Evolutionary conservation across 1,139 yeast genomes (phyloP), one percentile per base, ranked within the genome.

Genomic region (Pichia sp.): DNA sequence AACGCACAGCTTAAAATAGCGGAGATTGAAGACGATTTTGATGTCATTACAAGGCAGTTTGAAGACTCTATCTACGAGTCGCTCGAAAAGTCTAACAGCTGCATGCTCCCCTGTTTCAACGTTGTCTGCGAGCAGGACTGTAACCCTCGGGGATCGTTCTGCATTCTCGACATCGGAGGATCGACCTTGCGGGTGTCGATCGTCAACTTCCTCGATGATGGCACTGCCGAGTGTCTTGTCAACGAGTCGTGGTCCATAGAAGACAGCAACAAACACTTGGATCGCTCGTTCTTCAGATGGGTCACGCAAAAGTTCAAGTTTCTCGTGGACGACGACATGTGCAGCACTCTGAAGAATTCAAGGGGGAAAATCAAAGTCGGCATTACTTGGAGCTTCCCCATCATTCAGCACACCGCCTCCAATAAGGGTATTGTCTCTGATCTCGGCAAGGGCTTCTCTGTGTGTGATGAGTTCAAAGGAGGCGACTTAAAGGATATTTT

Each of bases 381-480:
- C n/a, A 49, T 59, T 15, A 56, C 60, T 1, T 81, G 85, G 85
- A 78, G 83, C 5, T 81, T 81, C 64, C 84, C 86, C 0, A 69
- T 81, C 51, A 68, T 70, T 15, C 79, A 80, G 58, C 71, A 74
- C 1, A 60, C 68, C 15, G 47, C 53, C 3, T 74, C 75, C 57
- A 76, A 78, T 63, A 71, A 72, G 38, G 85, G 82, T 1, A 70
- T 67, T 42, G 72, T 81, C 44, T 70, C 71, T 36, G 72, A 71
- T 56, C 80, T 79, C 49, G 76, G 80, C 43, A 81, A 81, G 65
- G 85, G 85, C 3, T 81, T 76, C 66, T 65, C 71, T 16, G 66
- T 80, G 41, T 63, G 72, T 3, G 70, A 71, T 4, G 80, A 77
- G 36, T 68, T 75, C 31, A 65, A 68, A 54, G 71, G 72, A 51